These are phyloP conservation scores for Ogataea glucozyma DNA, from an alignment of 805 yeast genomes.

Conservation along the genomic window DNA sequence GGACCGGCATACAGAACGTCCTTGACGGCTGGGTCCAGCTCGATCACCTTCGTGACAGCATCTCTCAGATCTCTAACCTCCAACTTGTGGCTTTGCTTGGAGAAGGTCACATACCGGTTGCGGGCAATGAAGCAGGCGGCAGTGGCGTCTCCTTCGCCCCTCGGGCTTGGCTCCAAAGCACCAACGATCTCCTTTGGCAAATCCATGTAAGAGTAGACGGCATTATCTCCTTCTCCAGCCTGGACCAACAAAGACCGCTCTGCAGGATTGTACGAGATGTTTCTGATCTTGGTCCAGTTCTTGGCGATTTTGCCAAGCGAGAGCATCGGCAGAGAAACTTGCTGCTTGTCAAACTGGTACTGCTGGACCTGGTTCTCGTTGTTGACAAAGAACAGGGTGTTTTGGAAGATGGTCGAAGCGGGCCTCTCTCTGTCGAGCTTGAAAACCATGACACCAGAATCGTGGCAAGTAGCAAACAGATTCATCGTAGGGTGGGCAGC, in stretches of 20 bases:
- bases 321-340: conserved; percentile 72
- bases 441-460: conserved; percentile 96
- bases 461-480: conserved; percentile 95
- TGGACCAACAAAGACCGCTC: conserved; percentile 85
- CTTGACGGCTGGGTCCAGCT: conserved; percentile 61
- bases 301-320: conserved; percentile 83
- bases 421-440: conserved; percentile 97
- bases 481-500: conserved; percentile 88
- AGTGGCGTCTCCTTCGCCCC: conserved; percentile 76
- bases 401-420: conserved; percentile 73
- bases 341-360: conserved; percentile 66
- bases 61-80: conserved; percentile 84
- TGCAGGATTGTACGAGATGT: conserved; percentile 87
- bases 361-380: conserved; percentile 83
- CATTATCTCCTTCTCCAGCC: conserved; percentile 67
- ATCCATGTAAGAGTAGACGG: conserved; percentile 69
- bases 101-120: conserved; percentile 86
- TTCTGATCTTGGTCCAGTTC: conserved; percentile 82
- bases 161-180: conserved; percentile 88
- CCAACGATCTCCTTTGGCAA: conserved; percentile 88
- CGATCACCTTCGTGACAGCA: conserved; percentile 77
- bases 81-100: conserved; percentile 61
- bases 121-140: conserved; percentile 92
- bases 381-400: conserved; percentile 73
- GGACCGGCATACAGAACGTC: conserved; percentile 80